phyloP scores from a whole-genome alignment of 2,329 filamentous ascomycete genomes.

The Trichoderma simmonsii region DNA sequence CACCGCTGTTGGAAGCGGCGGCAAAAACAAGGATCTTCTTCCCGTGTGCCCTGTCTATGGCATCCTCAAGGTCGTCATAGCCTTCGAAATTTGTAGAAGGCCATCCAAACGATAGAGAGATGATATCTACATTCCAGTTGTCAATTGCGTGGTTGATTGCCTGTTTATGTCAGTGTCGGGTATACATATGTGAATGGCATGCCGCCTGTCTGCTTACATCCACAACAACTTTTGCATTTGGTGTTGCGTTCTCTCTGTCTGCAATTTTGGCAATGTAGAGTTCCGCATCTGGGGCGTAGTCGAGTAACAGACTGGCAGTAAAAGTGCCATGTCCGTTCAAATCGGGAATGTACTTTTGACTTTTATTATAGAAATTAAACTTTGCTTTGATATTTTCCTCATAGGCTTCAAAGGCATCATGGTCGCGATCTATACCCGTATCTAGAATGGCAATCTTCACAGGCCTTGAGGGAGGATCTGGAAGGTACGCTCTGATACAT shows the following conservation, averaged over 20 bases:
- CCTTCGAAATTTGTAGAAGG: background rate
- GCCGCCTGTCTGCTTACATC: background rate
- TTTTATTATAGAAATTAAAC: background rate
- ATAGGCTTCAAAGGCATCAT: background rate
- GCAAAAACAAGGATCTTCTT: background rate
- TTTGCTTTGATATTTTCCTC: background rate
- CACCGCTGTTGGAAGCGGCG: background rate
- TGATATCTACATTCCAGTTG: background rate
- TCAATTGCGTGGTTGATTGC: background rate
- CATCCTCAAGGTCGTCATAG: background rate
- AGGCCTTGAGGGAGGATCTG: background rate
- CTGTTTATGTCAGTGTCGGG: background rate
- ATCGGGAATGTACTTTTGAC: background rate
- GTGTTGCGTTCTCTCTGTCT: background rate
- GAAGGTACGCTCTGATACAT: background rate
- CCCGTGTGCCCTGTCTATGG: background rate
- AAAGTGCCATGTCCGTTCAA: background rate
- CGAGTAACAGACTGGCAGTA: background rate
- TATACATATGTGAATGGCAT: background rate
- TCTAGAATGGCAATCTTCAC: background rate
- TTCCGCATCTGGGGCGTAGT: background rate
- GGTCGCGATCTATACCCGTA: background rate
- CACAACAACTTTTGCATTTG: background rate
- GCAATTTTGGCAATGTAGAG: background rate
- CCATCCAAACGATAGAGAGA: background rate